Evolutionary conservation across 306 rosid species (phyloP).

Genomic region (Dryas alaskensis): DNA sequence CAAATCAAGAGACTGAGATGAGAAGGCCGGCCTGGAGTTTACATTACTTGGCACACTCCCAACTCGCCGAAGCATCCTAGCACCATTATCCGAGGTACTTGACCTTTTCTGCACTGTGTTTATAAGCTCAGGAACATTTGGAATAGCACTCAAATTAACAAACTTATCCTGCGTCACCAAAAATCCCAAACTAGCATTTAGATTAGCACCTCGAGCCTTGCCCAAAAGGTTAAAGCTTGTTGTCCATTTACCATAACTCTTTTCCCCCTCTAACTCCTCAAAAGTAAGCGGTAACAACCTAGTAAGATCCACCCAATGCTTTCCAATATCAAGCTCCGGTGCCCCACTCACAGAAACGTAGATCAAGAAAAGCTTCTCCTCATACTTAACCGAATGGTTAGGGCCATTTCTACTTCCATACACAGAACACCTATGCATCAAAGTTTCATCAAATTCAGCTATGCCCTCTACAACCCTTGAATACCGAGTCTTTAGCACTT

Average conservation of each 20-base stretch:
- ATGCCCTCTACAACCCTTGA: slow-evolving; percentile 49
- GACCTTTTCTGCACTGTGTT: slow-evolving; percentile 31
- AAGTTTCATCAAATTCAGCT: slow-evolving; percentile 54
- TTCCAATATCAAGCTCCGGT: slow-evolving; percentile 50
- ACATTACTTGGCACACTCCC: slow-evolving; percentile 28
- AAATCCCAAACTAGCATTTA: slow-evolving; percentile 74
- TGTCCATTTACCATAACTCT: slow-evolving; percentile 62
- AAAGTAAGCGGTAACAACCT: slow-evolving; percentile 62
- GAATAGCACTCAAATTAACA: slow-evolving; percentile 33
- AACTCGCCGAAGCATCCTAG: slow-evolving; percentile 16
- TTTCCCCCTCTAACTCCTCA: slow-evolving; percentile 65
- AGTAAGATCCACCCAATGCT: slow-evolving; percentile 64
- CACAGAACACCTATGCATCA: slow-evolving; percentile 55
- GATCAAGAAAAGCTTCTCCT: slow-evolving; percentile 50
- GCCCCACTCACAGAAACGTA: slow-evolving; percentile 53
- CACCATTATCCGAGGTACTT: slow-evolving; percentile 29
- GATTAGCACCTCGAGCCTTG: slow-evolving; percentile 64
- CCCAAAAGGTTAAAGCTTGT: slow-evolving; percentile 70
- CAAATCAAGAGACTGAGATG: slow-evolving; percentile 42
- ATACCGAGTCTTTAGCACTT: slow-evolving; percentile 39
- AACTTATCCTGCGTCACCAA: slow-evolving; percentile 43
- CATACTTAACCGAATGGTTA: slow-evolving; percentile 55
- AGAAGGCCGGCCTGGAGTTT: slow-evolving; percentile 24
- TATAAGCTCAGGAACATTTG: slow-evolving; percentile 34
- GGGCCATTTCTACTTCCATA: slow-evolving; percentile 49